Percentiles rank a stretch among this genome's conserved stretches.
Conservation (phyloP, 1,284 basidiomycete genomes). For the Ganoderma boninense region DNA sequence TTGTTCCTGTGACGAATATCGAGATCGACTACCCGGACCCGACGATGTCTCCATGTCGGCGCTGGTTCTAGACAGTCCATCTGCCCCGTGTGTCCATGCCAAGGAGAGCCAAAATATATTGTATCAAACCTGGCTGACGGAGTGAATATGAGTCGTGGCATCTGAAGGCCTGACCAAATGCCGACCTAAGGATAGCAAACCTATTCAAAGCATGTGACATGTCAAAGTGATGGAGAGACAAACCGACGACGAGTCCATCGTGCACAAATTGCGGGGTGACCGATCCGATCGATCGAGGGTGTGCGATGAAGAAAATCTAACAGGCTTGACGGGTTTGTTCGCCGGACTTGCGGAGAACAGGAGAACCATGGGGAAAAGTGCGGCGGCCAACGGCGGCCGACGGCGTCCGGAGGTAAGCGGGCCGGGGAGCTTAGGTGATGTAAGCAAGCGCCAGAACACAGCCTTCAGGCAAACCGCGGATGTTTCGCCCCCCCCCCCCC, state of each 20-base stretch:
- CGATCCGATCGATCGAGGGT: not conserved
- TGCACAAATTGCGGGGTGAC: not conserved
- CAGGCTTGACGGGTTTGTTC: not conserved
- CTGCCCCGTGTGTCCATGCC: not conserved
- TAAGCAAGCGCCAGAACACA: too few species aligned
- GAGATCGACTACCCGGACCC: not conserved
- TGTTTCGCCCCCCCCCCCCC: too few species aligned
- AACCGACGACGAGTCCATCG: not conserved
- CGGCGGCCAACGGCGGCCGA: too few species aligned
- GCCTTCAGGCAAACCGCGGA: too few species aligned
- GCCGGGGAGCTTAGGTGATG: too few species aligned
- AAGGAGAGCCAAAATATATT: not conserved
- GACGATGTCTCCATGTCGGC: not conserved
- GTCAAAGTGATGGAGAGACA: not conserved
- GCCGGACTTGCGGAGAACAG: too few species aligned
- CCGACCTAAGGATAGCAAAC: not conserved
- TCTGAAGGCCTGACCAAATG: not conserved
- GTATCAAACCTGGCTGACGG: not conserved
- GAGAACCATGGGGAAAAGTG: too few species aligned
- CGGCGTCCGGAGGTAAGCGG: too few species aligned
- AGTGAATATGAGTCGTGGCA: not conserved
- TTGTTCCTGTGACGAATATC: slow-evolving; percentile 1
- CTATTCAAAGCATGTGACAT: not conserved
- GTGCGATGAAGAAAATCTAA: not conserved
- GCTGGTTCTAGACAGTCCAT: not conserved